A percentile compares a stretch with the other conserved stretches of the same genome.
Conservation (phyloP, 768 basidiomycete species). For the Calocybe cyanea region DNA sequence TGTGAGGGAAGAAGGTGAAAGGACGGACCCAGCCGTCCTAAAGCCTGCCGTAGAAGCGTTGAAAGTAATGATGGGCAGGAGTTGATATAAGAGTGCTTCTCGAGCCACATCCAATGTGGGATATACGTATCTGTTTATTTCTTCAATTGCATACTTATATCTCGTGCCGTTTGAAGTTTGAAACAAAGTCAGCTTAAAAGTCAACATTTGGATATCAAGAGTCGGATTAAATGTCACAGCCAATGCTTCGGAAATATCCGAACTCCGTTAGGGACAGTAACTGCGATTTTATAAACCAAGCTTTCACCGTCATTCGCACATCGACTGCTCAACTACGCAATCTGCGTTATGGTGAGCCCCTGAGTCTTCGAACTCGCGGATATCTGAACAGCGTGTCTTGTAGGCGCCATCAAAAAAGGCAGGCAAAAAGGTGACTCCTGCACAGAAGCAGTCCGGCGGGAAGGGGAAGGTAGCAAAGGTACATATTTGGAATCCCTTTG, state of each 20-base stretch:
- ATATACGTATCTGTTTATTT: too few relatives aligned
- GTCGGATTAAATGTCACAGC: too few relatives aligned
- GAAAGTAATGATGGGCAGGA: slow-evolving; percentile 27
- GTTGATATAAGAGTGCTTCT: background rate
- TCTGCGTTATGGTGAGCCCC: slow-evolving; percentile 14
- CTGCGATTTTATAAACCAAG: background rate
- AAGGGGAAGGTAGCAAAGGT: slow-evolving; percentile 77
- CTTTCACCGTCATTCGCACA: background rate
- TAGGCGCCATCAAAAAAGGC: slow-evolving; percentile 90
- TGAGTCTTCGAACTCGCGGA: background rate
- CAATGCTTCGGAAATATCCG: slow-evolving; percentile 8
- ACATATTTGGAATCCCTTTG: slow-evolving; percentile 7
- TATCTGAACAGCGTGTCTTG: slow-evolving; percentile 1
- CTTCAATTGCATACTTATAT: too few relatives aligned
- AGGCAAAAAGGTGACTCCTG: slow-evolving; percentile 70
- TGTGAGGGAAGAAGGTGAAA: slow-evolving; percentile 36
- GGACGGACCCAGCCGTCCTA: slow-evolving; percentile 33
- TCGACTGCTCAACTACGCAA: slow-evolving; percentile 3
- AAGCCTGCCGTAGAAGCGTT: slow-evolving; percentile 49
- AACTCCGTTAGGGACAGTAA: slow-evolving; percentile 2
- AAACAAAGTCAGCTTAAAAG: too few relatives aligned
- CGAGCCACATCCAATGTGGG: too few relatives aligned
- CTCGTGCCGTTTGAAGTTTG: too few relatives aligned
- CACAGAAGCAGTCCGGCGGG: slow-evolving; percentile 60
- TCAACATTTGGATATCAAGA: too few relatives aligned